Evolutionary conservation across 2,329 filamentous ascomycete genomes (phyloP), one percentile per base, ranked within the genome.

Genomic region (Fusarium sp.): DNA sequence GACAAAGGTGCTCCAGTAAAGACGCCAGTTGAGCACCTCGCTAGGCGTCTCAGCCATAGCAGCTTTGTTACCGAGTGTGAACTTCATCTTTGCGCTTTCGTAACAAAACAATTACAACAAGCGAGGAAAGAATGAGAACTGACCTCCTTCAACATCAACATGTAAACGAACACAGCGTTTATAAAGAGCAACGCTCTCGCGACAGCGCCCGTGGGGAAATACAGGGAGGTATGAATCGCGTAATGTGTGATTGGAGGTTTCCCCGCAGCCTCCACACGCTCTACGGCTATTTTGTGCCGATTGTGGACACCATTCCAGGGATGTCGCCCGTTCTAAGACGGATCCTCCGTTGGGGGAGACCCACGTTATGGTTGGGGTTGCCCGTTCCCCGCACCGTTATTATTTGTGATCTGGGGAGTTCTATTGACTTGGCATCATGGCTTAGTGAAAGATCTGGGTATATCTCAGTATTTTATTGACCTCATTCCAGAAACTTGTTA

Each of bases 1-100:
- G 2, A 63, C 60, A 49, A 63, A 63, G 3, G 60, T 63, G 30
- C 60, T 63, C 60, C 60, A 63, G 44, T 63, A 63, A 6, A 63
- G 27, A 3, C 60, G 49, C 60, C 60, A 63, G 50, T 63, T 63
- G 1, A 63, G 52, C 19, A 63, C 60, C 49, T 63, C 60, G 1
- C 32, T 63, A 3, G 60, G 60, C 25, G 60, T 63, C 17, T 63
- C 60, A 2, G 59, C 61, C 61, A 64, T 64, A 22, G 61, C 61
- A 39, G 59, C 59, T 37, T 41, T 47, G 25, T 64, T 64, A 15
- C 61, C 61, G 15, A 64, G 59, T 3, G 13, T 58, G 27, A 64
- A 65, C 61, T 65, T 64, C 61, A 64, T 64, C 17, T 45, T 58
- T 30, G 6, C 9, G 30, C 30, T 14, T 33, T 33, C 6, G 30